phyloP scores from a whole-genome alignment of 345 rosid genomes.

The Acer negundo region DNA sequence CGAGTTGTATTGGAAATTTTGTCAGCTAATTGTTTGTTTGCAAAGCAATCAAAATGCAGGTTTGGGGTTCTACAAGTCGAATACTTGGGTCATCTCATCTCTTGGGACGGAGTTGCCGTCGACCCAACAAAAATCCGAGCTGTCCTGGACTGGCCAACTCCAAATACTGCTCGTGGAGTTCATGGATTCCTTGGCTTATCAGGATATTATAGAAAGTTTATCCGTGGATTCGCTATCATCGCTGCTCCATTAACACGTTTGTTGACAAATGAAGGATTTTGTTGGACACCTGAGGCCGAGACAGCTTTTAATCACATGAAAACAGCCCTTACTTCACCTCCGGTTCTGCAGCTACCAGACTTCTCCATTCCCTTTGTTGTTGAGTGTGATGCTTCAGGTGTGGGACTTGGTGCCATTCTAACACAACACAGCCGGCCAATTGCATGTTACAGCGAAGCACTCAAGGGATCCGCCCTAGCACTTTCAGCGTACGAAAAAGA shows the following conservation, averaged over 20 bases:
- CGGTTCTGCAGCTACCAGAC: not conserved
- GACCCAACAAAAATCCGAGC: not conserved
- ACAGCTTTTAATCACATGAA: not conserved
- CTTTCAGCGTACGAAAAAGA: no score
- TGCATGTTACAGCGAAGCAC: no score
- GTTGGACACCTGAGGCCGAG: not conserved
- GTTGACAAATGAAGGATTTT: not conserved
- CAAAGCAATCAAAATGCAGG: not conserved
- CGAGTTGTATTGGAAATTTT: not conserved
- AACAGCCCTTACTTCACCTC: not conserved
- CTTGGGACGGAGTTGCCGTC: not conserved
- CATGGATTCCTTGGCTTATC: not conserved
- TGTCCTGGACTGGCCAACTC: not conserved
- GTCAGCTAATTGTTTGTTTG: not conserved
- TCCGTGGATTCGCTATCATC: no score
- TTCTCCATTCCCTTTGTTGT: not conserved
- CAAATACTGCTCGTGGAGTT: not conserved
- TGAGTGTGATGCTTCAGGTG: no score
- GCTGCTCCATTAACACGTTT: no score
- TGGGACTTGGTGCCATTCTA: no score
- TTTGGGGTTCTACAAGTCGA: not conserved
- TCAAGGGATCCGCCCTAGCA: no score
- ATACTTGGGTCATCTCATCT: not conserved
- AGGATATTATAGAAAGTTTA: no score
- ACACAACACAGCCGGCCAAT: no score